Percentiles rank a stretch among this genome's conserved stretches.
phyloP scores from a whole-genome alignment of 2,329 filamentous ascomycete species.

The Hypoxylon sp. region DNA sequence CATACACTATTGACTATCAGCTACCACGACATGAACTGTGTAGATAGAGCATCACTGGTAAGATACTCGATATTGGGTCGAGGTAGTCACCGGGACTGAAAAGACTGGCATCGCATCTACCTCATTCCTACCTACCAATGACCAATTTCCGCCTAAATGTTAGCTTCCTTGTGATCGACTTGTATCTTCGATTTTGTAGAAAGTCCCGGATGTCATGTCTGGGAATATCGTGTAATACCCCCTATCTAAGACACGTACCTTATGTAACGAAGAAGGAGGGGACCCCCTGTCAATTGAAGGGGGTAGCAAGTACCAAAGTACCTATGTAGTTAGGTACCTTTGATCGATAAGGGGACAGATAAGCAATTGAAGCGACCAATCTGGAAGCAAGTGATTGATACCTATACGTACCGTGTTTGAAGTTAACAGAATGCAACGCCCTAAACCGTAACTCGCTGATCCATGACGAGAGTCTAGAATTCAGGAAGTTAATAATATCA shows the following conservation, averaged over 20 bases:
- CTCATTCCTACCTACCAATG: not conserved
- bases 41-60: too few relatives aligned
- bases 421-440: slow-evolving; percentile 44
- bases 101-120: not conserved
- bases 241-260: too few relatives aligned
- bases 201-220: too few relatives aligned
- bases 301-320: slow-evolving; percentile 18
- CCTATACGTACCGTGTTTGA: slow-evolving; percentile 38
- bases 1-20: too few relatives aligned
- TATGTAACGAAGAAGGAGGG: too few relatives aligned
- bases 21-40: too few relatives aligned
- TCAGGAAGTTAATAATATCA: slow-evolving; percentile 20
- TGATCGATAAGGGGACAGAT: slow-evolving; percentile 17
- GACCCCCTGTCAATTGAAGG: not conserved
- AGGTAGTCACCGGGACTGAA: not conserved
- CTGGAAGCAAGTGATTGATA: slow-evolving; percentile 8
- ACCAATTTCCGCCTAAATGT: not conserved
- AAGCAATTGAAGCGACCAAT: slow-evolving; percentile 3
- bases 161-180: not conserved
- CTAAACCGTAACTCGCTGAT: slow-evolving; percentile 30
- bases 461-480: slow-evolving; percentile 40
- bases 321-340: not conserved
- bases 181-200: not conserved
- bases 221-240: too few relatives aligned
- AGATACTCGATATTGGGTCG: too few relatives aligned